Evolutionary conservation across 805 yeast species (phyloP).

Genomic region (Monosporozyma servazzii): DNA sequence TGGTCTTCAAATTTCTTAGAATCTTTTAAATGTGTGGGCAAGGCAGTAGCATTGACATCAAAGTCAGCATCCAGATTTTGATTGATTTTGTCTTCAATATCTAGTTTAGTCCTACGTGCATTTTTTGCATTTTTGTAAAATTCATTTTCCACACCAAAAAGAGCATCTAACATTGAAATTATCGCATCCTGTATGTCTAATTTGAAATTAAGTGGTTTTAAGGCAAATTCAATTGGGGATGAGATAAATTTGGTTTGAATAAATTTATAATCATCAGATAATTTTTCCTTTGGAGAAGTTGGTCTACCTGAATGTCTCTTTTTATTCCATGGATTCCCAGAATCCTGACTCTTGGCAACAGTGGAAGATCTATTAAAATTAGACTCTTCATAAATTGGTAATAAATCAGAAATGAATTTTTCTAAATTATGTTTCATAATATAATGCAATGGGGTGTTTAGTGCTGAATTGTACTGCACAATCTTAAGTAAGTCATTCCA

Average conservation of each 20-base stretch:
- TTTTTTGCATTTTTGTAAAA: slow-evolving; percentile 13
- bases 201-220: slow-evolving; percentile 10
- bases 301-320: slow-evolving; percentile 1
- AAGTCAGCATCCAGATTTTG: slow-evolving; percentile 12
- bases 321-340: slow-evolving; percentile 18
- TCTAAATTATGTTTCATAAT: slow-evolving; percentile 18
- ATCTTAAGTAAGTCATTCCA: slow-evolving; percentile 21
- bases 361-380: slow-evolving; percentile 23
- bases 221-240: slow-evolving; percentile 17
- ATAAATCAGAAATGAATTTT: slow-evolving; percentile 20
- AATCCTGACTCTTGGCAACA: slow-evolving; percentile 11
- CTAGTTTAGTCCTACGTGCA: slow-evolving; percentile 6
- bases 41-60: slow-evolving; percentile 2
- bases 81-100: slow-evolving; percentile 14
- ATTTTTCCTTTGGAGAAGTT: slow-evolving; percentile 11
- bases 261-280: slow-evolving; percentile 17
- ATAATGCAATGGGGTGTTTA: slow-evolving; percentile 21
- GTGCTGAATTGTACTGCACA: slow-evolving; percentile 14
- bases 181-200: slow-evolving; percentile 13
- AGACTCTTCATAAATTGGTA: slow-evolving; percentile 23
- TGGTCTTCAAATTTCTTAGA: slow-evolving; percentile 9
- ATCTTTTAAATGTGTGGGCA: slow-evolving; percentile 13
- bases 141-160: slow-evolving; percentile 18
- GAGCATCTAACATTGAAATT: slow-evolving; percentile 12
- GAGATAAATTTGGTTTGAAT: slow-evolving; percentile 15